A percentile compares a stretch with the other conserved stretches of the same genome.
phyloP scores from a whole-genome alignment of 352 stramenopile genomes.

The Phytopythium chamaehyphon region DNA sequence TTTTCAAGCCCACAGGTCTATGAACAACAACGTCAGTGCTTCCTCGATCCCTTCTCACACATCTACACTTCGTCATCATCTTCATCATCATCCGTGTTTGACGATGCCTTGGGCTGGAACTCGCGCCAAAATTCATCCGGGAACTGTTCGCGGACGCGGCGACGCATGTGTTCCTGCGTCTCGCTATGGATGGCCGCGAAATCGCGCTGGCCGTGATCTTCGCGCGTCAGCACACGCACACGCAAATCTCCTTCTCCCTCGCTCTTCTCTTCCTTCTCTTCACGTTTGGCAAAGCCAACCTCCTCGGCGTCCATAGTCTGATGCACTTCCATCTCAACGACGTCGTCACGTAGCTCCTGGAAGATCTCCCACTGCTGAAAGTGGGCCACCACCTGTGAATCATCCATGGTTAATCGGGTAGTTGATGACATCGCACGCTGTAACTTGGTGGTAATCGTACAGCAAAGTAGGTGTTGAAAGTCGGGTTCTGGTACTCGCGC shows the following conservation, averaged over 20 bases:
- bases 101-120: constrained; percentile 32
- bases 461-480: constrained; percentile 47
- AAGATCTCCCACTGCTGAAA: constrained; percentile 77
- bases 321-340: constrained; percentile 40
- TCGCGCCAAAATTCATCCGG: constrained; percentile 50
- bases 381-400: constrained; percentile 42
- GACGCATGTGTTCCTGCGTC: constrained; percentile 61
- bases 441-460: constrained; percentile 19
- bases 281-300: constrained; percentile 33
- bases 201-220: constrained; percentile 46
- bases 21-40: too few species aligned
- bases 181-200: constrained; percentile 46
- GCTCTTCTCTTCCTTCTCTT: constrained; percentile 1
- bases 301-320: constrained; percentile 49
- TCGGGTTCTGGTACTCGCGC: constrained; percentile 44
- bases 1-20: too few species aligned
- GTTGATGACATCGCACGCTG: not conserved
- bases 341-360: constrained; percentile 31
- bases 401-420: not conserved
- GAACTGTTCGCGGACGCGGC: constrained; percentile 61
- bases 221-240: constrained; percentile 45
- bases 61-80: not conserved
- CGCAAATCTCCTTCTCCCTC: constrained; percentile 3
- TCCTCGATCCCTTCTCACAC: not conserved
- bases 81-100: not conserved